Evolutionary conservation across 2,329 filamentous ascomycete species (phyloP).

Genomic region (Penicillium sp.): DNA sequence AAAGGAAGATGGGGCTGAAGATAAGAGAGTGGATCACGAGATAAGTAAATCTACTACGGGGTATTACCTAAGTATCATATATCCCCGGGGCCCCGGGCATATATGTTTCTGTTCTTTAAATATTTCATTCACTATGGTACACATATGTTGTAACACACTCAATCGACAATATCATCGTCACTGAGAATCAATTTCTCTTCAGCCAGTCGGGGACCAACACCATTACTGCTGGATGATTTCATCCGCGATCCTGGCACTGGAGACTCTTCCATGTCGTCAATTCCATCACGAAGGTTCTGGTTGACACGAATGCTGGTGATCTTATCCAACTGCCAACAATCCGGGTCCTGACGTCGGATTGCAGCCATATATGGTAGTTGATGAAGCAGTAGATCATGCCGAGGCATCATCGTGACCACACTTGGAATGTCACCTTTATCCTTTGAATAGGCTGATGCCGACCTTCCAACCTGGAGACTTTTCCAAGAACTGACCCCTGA

Average conservation of each 20-base stretch:
- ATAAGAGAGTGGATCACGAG: conserved; percentile 1
- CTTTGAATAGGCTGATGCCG: conserved; percentile 1
- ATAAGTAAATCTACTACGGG: not conserved
- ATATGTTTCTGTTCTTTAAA: not conserved
- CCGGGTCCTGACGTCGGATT: conserved; percentile 48
- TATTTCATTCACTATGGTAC: not conserved
- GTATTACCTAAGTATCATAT: too few relatives aligned
- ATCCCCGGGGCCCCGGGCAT: too few relatives aligned
- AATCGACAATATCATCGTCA: conserved; percentile 81
- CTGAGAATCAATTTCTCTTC: conserved; percentile 69
- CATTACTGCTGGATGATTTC: conserved; percentile 20
- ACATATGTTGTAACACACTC: not conserved
- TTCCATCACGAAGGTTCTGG: conserved; percentile 43
- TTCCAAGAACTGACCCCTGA: conserved; percentile 40
- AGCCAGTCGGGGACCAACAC: conserved; percentile 19
- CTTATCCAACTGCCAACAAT: conserved; percentile 60
- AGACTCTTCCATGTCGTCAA: conserved; percentile 37
- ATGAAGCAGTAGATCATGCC: conserved; percentile 61
- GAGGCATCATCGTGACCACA: conserved; percentile 32
- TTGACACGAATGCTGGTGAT: conserved; percentile 58
- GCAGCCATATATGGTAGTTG: conserved; percentile 79
- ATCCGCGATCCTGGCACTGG: conserved; percentile 36
- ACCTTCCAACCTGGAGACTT: conserved; percentile 13
- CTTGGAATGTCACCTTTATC: not conserved
- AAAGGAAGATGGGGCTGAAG: not conserved